Evolutionary conservation across 805 yeast species (phyloP), one percentile per base, ranked within the genome.

Genomic region (Cyberlindnera veronae): DNA sequence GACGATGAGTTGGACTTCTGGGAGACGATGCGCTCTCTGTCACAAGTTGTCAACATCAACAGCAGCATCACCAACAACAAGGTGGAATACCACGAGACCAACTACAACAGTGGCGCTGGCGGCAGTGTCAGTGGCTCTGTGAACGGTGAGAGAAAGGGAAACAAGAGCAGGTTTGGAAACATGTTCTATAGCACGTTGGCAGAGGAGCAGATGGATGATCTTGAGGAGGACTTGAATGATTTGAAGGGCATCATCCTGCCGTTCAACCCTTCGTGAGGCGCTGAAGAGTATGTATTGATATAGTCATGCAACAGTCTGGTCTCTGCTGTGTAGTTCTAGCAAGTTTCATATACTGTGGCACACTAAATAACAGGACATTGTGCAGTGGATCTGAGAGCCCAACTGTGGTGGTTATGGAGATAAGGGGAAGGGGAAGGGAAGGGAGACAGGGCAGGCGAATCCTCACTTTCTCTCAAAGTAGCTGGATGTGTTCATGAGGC

Each of bases 1-100:
- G 86, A 79, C 29, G 87, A 78, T 43, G 87, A 76, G 17, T 50
- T 75, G 24, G 88, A 81, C 55, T 82, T 81, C 54, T 81, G 86
- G 84, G 89, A 81, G 46, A 76, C 79, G 3, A 69, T 82, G 73
- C 67, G 82, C 35, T 69, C 78, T 14, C 54, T 81, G 17, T 75
- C 81, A 2, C 73, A 72, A 32, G 55, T 56, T 20, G 65, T 58
- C 24, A 49, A 51, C 48, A 60, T 39, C 31, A 51, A 33, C 40
- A 44, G 32, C 37, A 50, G 27, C 24, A 43, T 24, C 20, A 34
- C 28, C 24, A 42, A 36, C 35, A 39, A 35, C 16, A 36, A n/a
- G 9, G 40, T 32, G 11, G 41, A 36, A 21, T 33, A 40, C 22
- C 16, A 42, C 16, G 40, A 38, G 4, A 29, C 17, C 17, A 37